phyloP scores from a whole-genome alignment of 495 filamentous ascomycete species.

The Daldinia concentrica region DNA sequence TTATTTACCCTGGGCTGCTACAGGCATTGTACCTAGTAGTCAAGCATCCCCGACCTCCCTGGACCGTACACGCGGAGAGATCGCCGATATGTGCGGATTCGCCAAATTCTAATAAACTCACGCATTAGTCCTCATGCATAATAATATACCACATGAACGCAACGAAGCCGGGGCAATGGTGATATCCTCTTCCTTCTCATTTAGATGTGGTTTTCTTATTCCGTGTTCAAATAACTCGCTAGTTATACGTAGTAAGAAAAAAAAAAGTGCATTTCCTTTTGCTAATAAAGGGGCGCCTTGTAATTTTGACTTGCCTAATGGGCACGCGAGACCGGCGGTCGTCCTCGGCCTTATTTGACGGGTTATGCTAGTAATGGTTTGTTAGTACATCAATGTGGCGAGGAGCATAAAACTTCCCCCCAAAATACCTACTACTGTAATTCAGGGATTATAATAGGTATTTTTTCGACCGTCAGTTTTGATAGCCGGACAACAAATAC shows the following conservation, averaged over 20 bases:
- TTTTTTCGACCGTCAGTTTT: slow-evolving; percentile 19
- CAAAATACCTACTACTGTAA: slow-evolving; percentile 8
- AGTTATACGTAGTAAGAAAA: slow-evolving; percentile 8
- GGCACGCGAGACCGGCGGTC: slow-evolving; percentile 21
- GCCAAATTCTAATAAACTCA: slow-evolving; percentile 24
- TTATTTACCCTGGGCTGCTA: slow-evolving; percentile 33
- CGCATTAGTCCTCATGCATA: slow-evolving; percentile 31
- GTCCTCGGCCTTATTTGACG: slow-evolving; percentile 37
- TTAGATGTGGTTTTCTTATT: neutral
- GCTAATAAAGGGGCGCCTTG: slow-evolving; percentile 20
- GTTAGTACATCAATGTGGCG: slow-evolving; percentile 13
- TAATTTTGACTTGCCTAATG: slow-evolving; percentile 20
- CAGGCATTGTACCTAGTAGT: slow-evolving; percentile 27
- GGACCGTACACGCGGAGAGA: slow-evolving; percentile 33
- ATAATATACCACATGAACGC: slow-evolving; percentile 25
- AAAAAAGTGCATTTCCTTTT: slow-evolving; percentile 7
- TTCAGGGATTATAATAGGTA: slow-evolving; percentile 17
- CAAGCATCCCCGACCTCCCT: slow-evolving; percentile 34
- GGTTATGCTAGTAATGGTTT: slow-evolving; percentile 9
- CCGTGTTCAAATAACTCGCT: slow-evolving; percentile 6
- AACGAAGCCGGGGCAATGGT: slow-evolving; percentile 15
- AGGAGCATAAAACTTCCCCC: slow-evolving; percentile 10
- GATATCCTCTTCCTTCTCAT: slow-evolving; percentile 16
- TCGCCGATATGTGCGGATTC: slow-evolving; percentile 41
- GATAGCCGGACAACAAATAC: slow-evolving; percentile 23